These are phyloP conservation scores for Leishmania guyanensis DNA, from an alignment of 208 protist genomes.

Conservation along the genomic window DNA sequence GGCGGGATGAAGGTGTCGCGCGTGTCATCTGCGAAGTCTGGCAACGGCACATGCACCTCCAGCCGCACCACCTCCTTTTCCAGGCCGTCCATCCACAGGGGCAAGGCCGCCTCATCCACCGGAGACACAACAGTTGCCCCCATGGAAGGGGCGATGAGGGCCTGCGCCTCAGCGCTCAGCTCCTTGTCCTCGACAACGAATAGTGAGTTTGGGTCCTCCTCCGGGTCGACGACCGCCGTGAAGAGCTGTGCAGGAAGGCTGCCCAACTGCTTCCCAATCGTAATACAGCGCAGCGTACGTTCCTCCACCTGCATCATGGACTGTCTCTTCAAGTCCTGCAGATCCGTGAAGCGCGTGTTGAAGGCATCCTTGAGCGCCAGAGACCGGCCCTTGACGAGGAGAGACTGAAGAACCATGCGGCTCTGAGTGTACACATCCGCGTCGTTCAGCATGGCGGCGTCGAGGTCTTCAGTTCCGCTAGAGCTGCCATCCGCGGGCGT, in stretches of 20 bases:
- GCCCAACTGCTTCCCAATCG: slow-evolving; percentile 80
- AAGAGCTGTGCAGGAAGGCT: slow-evolving; percentile 46
- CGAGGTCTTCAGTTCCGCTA: slow-evolving; percentile 8
- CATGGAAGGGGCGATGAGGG: slow-evolving; percentile 53
- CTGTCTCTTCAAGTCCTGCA: slow-evolving; percentile 62
- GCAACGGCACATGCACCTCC: slow-evolving; percentile 59
- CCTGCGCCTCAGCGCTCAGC: slow-evolving; percentile 59
- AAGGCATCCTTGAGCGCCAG: slow-evolving; percentile 63
- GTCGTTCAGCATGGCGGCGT: slow-evolving; percentile 44
- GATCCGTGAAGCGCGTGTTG: slow-evolving; percentile 61
- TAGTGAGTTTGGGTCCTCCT: slow-evolving; percentile 68
- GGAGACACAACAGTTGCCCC: slow-evolving; percentile 15
- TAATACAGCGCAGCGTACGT: slow-evolving; percentile 70
- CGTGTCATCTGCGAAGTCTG: slow-evolving; percentile 78
- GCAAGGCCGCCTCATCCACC: slow-evolving; percentile 68
- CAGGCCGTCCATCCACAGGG: slow-evolving; percentile 92
- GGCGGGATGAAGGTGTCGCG: slow-evolving; percentile 68
- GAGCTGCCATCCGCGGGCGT: neutral
- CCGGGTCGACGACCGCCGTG: slow-evolving; percentile 40
- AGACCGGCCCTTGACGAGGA: slow-evolving; percentile 56
- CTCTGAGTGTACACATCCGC: slow-evolving; percentile 69
- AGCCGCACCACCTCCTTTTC: slow-evolving; percentile 81
- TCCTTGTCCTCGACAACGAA: slow-evolving; percentile 83
- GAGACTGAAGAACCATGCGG: slow-evolving; percentile 68
- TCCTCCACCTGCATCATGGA: slow-evolving; percentile 60